A percentile compares a stretch with the other conserved stretches of the same genome.
These are phyloP conservation scores for Lachancea fermentati DNA, from an alignment of 805 yeast genomes.

Conservation along the genomic window DNA sequence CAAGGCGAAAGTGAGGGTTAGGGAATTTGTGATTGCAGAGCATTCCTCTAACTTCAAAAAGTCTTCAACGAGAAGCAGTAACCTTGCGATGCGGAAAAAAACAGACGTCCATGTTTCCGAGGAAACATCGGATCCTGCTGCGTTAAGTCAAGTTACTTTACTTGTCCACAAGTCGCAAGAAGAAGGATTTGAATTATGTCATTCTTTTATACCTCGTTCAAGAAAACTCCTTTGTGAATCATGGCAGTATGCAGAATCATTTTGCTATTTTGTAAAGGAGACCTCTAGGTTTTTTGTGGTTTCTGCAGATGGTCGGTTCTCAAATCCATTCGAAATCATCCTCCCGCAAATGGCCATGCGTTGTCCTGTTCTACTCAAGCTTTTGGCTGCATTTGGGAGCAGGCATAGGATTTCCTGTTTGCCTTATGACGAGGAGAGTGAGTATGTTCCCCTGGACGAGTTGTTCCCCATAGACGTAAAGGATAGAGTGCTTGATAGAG, in stretches of 20 bases:
- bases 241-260: conserved; percentile 2
- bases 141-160: no score
- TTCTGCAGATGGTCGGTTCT: conserved; percentile 37
- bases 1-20: no score
- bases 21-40: no score
- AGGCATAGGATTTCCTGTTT: conserved; percentile 30
- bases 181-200: no score
- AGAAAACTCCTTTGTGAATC: neutral
- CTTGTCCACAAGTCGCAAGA: no score
- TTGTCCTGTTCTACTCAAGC: conserved; percentile 47
- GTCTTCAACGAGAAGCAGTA: no score
- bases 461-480: neutral
- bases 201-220: no score
- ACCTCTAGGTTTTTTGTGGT: conserved; percentile 33
- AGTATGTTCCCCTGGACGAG: conserved; percentile 6
- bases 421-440: conserved; percentile 3
- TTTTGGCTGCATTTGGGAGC: conserved; percentile 48
- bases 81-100: no score
- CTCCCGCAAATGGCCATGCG: conserved; percentile 65
- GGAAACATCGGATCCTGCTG: no score
- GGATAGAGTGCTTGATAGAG: conserved; percentile 3
- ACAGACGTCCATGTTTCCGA: no score
- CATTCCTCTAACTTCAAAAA: no score
- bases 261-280: conserved; percentile 7
- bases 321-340: conserved; percentile 60